Evolutionary conservation across 805 yeast genomes (phyloP).

Genomic region (Teunomyces barrocoloradensis): DNA sequence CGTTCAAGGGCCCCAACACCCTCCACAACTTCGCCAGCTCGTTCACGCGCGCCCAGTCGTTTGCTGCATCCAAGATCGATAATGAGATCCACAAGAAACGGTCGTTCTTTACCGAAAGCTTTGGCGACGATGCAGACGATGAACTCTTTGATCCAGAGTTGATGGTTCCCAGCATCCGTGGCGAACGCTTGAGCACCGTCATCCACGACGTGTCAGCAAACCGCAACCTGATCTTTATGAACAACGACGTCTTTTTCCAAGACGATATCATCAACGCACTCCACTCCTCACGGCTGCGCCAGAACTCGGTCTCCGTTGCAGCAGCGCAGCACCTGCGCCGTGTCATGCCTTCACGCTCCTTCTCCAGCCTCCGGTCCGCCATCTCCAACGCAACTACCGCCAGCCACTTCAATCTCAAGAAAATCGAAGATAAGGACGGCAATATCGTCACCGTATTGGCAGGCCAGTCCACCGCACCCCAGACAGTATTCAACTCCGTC

Average conservation of each 20-base stretch:
- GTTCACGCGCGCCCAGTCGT: slow-evolving; percentile 39
- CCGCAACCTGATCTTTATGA: slow-evolving; percentile 21
- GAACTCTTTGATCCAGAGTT: slow-evolving; percentile 49
- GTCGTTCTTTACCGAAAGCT: slow-evolving; percentile 15
- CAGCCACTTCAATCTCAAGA: slow-evolving; percentile 54
- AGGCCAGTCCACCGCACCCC: slow-evolving; percentile 61
- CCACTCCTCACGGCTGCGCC: slow-evolving; percentile 26
- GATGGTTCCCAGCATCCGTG: slow-evolving; percentile 57
- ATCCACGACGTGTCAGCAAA: slow-evolving; percentile 34
- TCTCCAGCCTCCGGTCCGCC: slow-evolving; percentile 41
- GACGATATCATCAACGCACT: slow-evolving; percentile 33
- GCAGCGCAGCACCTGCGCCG: slow-evolving; percentile 16
- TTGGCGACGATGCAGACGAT: slow-evolving; percentile 12
- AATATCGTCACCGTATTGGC: slow-evolving; percentile 57
- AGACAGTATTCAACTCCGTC: slow-evolving; percentile 74
- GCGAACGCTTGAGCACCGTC: slow-evolving; percentile 62
- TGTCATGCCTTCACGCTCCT: slow-evolving; percentile 38
- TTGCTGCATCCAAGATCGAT: slow-evolving; percentile 14
- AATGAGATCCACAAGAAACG: slow-evolving; percentile 21
- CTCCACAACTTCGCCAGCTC: slow-evolving; percentile 41
- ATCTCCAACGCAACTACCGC: slow-evolving; percentile 38
- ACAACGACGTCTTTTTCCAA: slow-evolving; percentile 38
- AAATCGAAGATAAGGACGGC: slow-evolving; percentile 70
- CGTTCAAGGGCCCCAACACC: slow-evolving; percentile 32
- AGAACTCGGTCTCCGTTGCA: slow-evolving; percentile 22